Base-by-base conservation (phyloP, 768 basidiomycete genomes). In the Cyathus striatus region DNA sequence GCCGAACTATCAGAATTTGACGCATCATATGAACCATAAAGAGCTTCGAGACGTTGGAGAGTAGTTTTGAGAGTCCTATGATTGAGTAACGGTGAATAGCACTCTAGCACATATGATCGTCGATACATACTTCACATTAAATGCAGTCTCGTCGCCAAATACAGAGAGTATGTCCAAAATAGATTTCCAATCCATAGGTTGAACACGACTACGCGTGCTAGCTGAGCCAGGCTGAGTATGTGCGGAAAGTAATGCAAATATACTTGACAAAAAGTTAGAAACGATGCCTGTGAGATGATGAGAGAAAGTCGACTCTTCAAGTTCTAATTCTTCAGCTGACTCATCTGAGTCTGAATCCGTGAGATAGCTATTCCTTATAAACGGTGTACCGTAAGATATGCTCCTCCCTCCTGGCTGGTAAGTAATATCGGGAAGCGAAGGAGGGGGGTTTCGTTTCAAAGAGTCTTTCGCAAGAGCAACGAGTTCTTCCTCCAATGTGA, bases 401-500 rank as follows among this genome's bases (percentile, higher is more conserved):
- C 27, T 14, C 27, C 24, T 6, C 38, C 17, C 25, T 42, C 47
- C 13, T 23, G 16, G 23, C 27, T 35, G 20, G 23, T 23, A 21
- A n/a, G 39, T 23, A 5, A 48, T 39, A 10, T 48, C 38, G 22
- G 50, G 52, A 6, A 59, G 48, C 7, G 26, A 33, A 16, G 51
- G 42, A 14, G 41, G 50, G 7, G 50, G 24, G 33, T 53, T 53
- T 14, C 47, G 48, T 35, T 50, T 66, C 32, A 71, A 46, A 22
- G 62, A 58, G 10, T 66, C 57, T 16, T 68, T 60, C 4, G 71
- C 70, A 23, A 88, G 52, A 2, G 68, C 56, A 17, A 60, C 59
- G 6, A 90, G 69, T 60, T 90, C 88, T 49, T 90, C 87, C 37
- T 79, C 71, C 17, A 90, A 62, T 6, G 63, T 62, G 81, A 82